Conservation (phyloP, 331 rosid genomes). For the Pyracantha coccinea region DNA sequence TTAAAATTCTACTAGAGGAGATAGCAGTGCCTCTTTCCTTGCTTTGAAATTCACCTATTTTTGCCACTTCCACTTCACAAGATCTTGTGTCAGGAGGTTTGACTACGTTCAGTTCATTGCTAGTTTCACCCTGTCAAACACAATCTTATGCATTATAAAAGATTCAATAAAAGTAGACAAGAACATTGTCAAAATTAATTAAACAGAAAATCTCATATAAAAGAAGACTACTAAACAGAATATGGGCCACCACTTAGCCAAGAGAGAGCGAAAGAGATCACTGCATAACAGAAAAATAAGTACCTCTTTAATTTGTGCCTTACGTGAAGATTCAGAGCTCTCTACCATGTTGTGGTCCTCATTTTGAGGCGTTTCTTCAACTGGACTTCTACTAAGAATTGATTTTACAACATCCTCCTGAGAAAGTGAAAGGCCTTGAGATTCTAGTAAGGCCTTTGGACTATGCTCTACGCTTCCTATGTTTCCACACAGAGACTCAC, state of each 20-base stretch:
- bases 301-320: slow-evolving; percentile 49
- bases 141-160: slow-evolving; percentile 8
- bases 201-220: background rate
- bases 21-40: slow-evolving; percentile 5
- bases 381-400: slow-evolving; percentile 8
- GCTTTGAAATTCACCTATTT: slow-evolving; percentile 17
- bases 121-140: slow-evolving; percentile 32
- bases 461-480: slow-evolving; percentile 23
- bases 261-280: background rate
- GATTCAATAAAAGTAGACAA: background rate
- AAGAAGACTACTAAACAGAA: background rate
- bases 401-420: background rate
- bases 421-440: slow-evolving; percentile 11
- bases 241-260: background rate
- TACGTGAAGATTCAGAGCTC: slow-evolving; percentile 23
- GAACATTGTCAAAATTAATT: background rate
- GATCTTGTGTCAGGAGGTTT: slow-evolving; percentile 21
- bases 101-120: slow-evolving; percentile 24
- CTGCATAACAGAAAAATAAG: slow-evolving; percentile 5
- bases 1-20: slow-evolving; percentile 8
- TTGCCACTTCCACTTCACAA: slow-evolving; percentile 26
- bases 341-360: slow-evolving; percentile 22
- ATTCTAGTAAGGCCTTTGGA: slow-evolving; percentile 20
- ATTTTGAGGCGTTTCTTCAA: slow-evolving; percentile 21
- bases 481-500: slow-evolving; percentile 16